Percentiles rank a stretch among this genome's conserved stretches.
These are phyloP conservation scores for Pleurotus eryngii DNA, from an alignment of 768 basidiomycete genomes.

Conservation along the genomic window DNA sequence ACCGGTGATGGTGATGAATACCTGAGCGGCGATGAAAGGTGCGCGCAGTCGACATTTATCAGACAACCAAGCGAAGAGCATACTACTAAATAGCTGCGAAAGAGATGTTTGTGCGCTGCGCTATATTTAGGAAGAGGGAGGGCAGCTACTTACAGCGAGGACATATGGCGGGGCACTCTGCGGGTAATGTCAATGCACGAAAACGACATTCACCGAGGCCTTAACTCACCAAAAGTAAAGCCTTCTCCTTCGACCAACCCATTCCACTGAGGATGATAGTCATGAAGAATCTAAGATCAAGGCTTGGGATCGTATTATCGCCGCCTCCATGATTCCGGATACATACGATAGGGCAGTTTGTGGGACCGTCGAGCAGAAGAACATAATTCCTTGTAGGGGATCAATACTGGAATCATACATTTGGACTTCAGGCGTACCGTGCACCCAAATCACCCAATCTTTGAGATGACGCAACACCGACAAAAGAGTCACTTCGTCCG, in stretches of 20 bases:
- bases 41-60: constrained; percentile 42
- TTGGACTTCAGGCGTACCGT: constrained; percentile 26
- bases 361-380: constrained; percentile 47
- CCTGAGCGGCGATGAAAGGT: constrained; percentile 39
- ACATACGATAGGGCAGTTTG: constrained; percentile 46
- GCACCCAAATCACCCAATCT: constrained; percentile 51
- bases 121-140: constrained; percentile 6
- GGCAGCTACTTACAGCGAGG: constrained; percentile 34
- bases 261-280: constrained; percentile 45
- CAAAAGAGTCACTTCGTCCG: constrained; percentile 34
- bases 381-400: constrained; percentile 38
- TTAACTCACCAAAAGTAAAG: constrained; percentile 37
- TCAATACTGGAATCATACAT: background rate
- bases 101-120: background rate
- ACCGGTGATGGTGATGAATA: constrained; percentile 38
- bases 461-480: constrained; percentile 34
- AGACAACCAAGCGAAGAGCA: constrained; percentile 45
- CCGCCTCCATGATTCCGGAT: background rate
- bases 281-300: constrained; percentile 35
- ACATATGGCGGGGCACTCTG: constrained; percentile 49
- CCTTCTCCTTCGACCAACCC: constrained; percentile 42
- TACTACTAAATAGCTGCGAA: constrained; percentile 31
- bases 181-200: background rate
- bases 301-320: background rate
- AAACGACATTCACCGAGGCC: background rate